phyloP scores from a whole-genome alignment of 805 yeast species.

The Starmerella geochares region DNA sequence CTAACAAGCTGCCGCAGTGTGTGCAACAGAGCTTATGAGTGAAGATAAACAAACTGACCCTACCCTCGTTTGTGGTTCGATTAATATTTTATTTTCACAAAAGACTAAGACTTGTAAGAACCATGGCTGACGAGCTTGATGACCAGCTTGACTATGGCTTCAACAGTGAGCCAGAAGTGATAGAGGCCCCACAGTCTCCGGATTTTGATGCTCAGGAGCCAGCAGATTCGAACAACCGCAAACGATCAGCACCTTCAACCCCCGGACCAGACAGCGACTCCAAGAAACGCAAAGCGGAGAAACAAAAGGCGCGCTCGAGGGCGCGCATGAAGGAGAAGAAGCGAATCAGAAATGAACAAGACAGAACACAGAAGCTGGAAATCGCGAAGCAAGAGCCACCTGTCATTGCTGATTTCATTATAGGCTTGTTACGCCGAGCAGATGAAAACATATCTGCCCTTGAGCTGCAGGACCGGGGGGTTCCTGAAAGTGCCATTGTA shows the following conservation, averaged over 20 bases:
- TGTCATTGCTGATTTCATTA: conserved; percentile 53
- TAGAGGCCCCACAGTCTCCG: conserved; percentile 8
- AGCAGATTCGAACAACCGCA: conserved; percentile 2
- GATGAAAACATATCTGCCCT: conserved; percentile 46
- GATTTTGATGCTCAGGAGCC: not conserved
- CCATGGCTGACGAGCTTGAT: conserved; percentile 63
- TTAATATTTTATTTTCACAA: not conserved
- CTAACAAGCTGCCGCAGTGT: no score
- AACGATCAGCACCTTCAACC: conserved; percentile 1
- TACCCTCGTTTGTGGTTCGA: not conserved
- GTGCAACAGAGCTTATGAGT: not conserved
- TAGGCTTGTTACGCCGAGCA: conserved; percentile 41
- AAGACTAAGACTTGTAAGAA: no score
- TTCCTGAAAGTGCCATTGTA: conserved; percentile 48
- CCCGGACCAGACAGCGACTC: conserved; percentile 24
- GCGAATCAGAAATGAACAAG: conserved; percentile 17
- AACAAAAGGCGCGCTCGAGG: conserved; percentile 22
- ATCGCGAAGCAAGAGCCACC: conserved; percentile 50
- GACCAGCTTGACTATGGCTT: conserved; percentile 62
- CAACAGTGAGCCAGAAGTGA: conserved; percentile 29
- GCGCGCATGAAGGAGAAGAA: conserved; percentile 22
- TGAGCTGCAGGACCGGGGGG: conserved; percentile 58
- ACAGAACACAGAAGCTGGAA: conserved; percentile 42
- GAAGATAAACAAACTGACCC: not conserved
- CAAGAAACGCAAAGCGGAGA: conserved; percentile 3